phyloP scores from a whole-genome alignment of 345 rosid genomes.

The Murraya koenigii region DNA sequence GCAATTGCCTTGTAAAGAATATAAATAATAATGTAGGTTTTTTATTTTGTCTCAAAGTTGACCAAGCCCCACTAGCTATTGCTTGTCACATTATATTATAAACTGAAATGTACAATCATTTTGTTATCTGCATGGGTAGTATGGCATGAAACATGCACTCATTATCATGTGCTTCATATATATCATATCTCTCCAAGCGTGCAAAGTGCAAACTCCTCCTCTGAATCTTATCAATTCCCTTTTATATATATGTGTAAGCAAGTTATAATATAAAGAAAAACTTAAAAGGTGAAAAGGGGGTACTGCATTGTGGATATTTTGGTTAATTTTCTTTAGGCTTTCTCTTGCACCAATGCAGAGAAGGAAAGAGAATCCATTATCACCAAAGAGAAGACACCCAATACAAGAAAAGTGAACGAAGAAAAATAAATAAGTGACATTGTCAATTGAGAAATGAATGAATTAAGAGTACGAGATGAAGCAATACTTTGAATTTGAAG shows the following conservation, averaged over 20 bases:
- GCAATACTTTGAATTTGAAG: conserved; percentile 30
- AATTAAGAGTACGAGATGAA: conserved; percentile 27
- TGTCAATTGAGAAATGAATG: not conserved
- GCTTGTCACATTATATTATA: not conserved
- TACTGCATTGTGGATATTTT: conserved; percentile 7
- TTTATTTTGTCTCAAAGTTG: conserved; percentile 15
- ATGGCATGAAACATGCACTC: conserved; percentile 49
- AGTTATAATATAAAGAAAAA: not conserved
- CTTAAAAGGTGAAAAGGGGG: not conserved
- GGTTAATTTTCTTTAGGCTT: conserved; percentile 41
- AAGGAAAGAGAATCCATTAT: conserved; percentile 23
- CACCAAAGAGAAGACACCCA: conserved; percentile 17
- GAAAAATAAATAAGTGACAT: not conserved
- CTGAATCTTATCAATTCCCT: not conserved
- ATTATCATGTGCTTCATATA: conserved; percentile 43
- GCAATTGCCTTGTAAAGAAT: conserved; percentile 20
- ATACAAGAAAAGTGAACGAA: not conserved
- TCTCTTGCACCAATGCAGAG: conserved; percentile 45
- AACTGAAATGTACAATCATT: conserved; percentile 25
- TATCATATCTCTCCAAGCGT: conserved; percentile 26
- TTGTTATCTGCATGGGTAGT: conserved; percentile 49
- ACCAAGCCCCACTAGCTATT: conserved; percentile 16
- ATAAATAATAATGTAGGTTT: conserved; percentile 2
- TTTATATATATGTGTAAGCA: no score
- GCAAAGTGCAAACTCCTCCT: conserved; percentile 19